phyloP scores from a whole-genome alignment of 1,139 yeast genomes.

The Kazachstania sp. region DNA sequence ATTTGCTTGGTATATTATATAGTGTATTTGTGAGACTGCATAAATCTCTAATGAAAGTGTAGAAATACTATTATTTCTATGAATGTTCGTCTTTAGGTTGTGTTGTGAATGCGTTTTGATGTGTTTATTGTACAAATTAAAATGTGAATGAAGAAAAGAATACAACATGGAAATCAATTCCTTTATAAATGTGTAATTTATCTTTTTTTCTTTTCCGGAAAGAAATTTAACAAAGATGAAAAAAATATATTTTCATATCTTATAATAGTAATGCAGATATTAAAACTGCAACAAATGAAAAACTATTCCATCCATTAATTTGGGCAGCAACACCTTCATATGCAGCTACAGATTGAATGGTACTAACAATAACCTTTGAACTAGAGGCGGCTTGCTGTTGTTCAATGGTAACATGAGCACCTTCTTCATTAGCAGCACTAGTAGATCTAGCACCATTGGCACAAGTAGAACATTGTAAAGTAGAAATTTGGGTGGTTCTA shows the following conservation, averaged over 20 bases:
- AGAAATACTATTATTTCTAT: too few species aligned
- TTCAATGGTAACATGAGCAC: not conserved
- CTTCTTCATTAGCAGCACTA: not conserved
- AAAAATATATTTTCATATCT: too few species aligned
- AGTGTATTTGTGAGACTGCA: not conserved
- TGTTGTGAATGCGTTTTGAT: too few species aligned
- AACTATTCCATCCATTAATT: not conserved
- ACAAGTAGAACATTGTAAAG: not conserved
- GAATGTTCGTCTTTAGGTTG: too few species aligned
- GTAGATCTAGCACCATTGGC: not conserved
- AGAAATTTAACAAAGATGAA: too few species aligned
- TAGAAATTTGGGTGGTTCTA: not conserved
- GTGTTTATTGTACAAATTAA: too few species aligned
- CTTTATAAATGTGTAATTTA: too few species aligned
- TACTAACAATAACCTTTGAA: not conserved
- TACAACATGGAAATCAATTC: too few species aligned
- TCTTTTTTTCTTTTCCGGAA: too few species aligned
- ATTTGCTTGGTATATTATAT: not conserved
- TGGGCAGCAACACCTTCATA: conserved; percentile 4
- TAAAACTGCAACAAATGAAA: not conserved
- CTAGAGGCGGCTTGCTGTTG: not conserved
- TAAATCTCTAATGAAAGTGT: too few species aligned
- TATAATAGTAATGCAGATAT: not conserved
- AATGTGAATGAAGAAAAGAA: too few species aligned
- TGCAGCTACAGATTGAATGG: conserved; percentile 2